phyloP scores from a whole-genome alignment of 2,329 filamentous ascomycete genomes.

The Emergomyces orientalis region DNA sequence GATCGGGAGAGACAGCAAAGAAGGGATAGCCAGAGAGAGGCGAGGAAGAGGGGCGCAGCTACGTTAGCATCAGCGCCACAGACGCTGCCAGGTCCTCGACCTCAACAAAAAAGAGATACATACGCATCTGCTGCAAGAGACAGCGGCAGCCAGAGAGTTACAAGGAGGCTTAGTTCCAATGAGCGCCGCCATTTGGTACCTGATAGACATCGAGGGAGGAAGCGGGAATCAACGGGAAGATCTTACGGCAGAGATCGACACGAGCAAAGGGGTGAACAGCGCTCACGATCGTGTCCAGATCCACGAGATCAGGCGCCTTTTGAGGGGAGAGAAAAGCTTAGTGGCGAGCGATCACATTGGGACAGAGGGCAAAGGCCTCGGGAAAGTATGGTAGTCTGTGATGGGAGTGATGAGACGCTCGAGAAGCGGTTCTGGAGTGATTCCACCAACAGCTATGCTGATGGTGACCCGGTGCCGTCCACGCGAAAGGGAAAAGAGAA shows the following conservation, averaged over 20 bases:
- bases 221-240: not conserved
- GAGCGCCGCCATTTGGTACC: not conserved
- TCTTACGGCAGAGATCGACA: not conserved
- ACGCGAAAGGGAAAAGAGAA: slow-evolving; percentile 2
- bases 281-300: not conserved
- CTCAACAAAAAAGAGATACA: not conserved
- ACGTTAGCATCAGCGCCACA: not conserved
- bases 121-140: not conserved
- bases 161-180: not conserved
- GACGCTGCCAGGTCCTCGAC: not conserved
- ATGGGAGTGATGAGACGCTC: slow-evolving; percentile 1
- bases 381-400: not conserved
- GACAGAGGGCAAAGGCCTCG: not conserved
- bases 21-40: not conserved
- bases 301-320: not conserved
- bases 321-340: not conserved
- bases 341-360: not conserved
- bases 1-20: not conserved
- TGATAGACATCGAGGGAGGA: not conserved
- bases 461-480: not conserved
- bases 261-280: not conserved
- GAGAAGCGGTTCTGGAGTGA: not conserved
- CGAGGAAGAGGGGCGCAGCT: not conserved
- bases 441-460: not conserved
- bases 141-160: not conserved